A percentile compares a stretch with the other conserved stretches of the same genome.
Evolutionary conservation across 805 yeast genomes (phyloP).

Genomic region (Candida boleticola): DNA sequence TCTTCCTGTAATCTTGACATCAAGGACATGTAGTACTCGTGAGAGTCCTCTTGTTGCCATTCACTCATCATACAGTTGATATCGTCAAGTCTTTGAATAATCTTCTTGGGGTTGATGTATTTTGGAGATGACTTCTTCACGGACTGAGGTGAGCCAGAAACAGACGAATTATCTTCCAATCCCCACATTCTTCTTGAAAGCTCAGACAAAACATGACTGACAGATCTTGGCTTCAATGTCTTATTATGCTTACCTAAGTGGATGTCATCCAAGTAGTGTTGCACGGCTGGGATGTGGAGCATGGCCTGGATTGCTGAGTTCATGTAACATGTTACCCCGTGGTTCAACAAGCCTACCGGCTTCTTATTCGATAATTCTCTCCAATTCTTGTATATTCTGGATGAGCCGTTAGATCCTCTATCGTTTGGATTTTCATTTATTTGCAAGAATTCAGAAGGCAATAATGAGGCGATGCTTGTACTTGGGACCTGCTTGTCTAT

Average conservation of each 20-base stretch:
- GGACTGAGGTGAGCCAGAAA: slow-evolving; percentile 10
- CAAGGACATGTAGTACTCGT: slow-evolving; percentile 93
- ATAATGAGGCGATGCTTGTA: slow-evolving; percentile 5
- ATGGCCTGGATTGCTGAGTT: slow-evolving; percentile 92
- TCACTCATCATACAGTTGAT: slow-evolving; percentile 95
- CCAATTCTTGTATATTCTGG: slow-evolving; percentile 72
- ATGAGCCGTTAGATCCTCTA: slow-evolving; percentile 59
- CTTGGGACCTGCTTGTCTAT: neutral
- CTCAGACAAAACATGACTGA: slow-evolving; percentile 65
- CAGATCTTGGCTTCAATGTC: slow-evolving; percentile 52
- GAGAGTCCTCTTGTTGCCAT: slow-evolving; percentile 98
- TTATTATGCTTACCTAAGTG: slow-evolving; percentile 49
- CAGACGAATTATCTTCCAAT: slow-evolving; percentile 36
- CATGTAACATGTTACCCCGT: slow-evolving; percentile 96
- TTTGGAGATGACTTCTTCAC: slow-evolving; percentile 26
- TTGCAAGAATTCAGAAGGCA: slow-evolving; percentile 41
- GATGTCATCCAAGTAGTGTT: slow-evolving; percentile 75
- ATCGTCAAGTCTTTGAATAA: slow-evolving; percentile 70
- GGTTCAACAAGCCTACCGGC: slow-evolving; percentile 77
- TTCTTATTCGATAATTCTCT: slow-evolving; percentile 48
- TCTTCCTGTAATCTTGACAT: slow-evolving; percentile 89
- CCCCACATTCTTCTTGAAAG: slow-evolving; percentile 70
- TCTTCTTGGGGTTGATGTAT: slow-evolving; percentile 71
- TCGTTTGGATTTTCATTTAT: slow-evolving; percentile 59
- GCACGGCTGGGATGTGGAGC: slow-evolving; percentile 87